Conservation (phyloP, 1,284 basidiomycete genomes). For the Ustilago hordei region DNA sequence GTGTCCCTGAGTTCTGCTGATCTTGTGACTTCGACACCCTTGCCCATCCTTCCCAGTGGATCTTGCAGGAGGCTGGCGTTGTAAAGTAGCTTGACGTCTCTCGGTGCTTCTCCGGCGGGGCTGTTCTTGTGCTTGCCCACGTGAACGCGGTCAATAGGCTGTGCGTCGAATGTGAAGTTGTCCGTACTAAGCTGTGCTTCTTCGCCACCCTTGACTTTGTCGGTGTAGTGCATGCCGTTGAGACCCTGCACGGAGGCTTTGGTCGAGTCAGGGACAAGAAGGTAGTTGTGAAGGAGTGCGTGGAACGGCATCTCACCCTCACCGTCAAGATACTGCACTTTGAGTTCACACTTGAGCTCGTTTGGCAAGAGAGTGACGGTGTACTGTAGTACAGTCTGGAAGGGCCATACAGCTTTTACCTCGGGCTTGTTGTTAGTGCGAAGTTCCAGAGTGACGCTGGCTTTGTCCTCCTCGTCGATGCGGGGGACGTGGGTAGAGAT, state of each 20-base stretch:
- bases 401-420: conserved; percentile 41
- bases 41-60: conserved; percentile 39
- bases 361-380: conserved; percentile 49
- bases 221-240: conserved; percentile 47
- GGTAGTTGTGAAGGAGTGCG: conserved; percentile 70
- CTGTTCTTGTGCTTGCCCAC: conserved; percentile 37
- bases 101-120: conserved; percentile 16
- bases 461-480: conserved; percentile 41
- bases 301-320: conserved; percentile 68
- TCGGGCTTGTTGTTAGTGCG: conserved; percentile 40
- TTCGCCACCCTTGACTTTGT: conserved; percentile 49
- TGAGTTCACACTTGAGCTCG: conserved; percentile 60
- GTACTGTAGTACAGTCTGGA: conserved; percentile 42
- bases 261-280: conserved; percentile 62
- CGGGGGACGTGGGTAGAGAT: conserved; percentile 23
- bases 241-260: conserved; percentile 51
- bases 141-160: conserved; percentile 53
- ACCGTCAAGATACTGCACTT: conserved; percentile 54
- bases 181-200: conserved; percentile 29
- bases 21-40: conserved; percentile 50
- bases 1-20: conserved; percentile 51
- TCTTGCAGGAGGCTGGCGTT: conserved; percentile 40
- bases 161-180: conserved; percentile 35
- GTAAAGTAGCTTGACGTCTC: conserved; percentile 46
- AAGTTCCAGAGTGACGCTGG: conserved; percentile 47